Evolutionary conservation across 192 early-diverging fungal genomes (phyloP), one percentile per base, ranked within the genome.

Genomic region (Coemansia sp.): DNA sequence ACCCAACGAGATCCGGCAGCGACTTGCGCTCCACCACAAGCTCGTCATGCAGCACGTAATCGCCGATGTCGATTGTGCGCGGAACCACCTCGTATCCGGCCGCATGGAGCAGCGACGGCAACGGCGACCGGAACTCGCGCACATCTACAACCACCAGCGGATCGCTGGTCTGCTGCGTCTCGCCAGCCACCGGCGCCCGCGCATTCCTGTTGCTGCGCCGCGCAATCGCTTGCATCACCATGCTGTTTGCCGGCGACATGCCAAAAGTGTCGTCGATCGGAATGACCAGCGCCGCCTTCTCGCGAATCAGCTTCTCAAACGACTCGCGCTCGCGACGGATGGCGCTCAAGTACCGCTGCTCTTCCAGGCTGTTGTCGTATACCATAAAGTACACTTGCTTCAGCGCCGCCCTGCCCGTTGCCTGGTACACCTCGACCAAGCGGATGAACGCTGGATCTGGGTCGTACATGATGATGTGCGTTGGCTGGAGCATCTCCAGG

Each of bases 1-100:
- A 95, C 21, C 83, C 77, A 45, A 96, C 88, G 35, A 98, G 84
- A 86, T 99, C 97, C 1, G 90, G 84, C 30, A 97, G 85, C 38
- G 90, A 92, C 80, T 99, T 99, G 63, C 97, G 84, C 73, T 99
- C 97, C 9, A 99, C 91, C 34, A 90, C 95, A 41, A 98, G 89
- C 5, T 84, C 76, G 30, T 94, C 91, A 41, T 89, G 89, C 14
- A 99, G 77, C 11, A 99, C 87, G 70, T 98, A 99, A 78, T 99
- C 97, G 45, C 96, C 97, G 0, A 99, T 90, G 69, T 89, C 87
- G 7, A 99, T 76, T 1, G 96, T 99, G 67, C 89, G 91, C 18
- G 95, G 93, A 18, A 87, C 67, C 8, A 99, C 76, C 12, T 83
- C 73, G 68, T 96, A 87, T 11, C 92, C 88, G 20, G 87, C 85